These are phyloP conservation scores for Cyclotella sp. DNA, from an alignment of 108 stramenopile genomes.

Conservation along the genomic window DNA sequence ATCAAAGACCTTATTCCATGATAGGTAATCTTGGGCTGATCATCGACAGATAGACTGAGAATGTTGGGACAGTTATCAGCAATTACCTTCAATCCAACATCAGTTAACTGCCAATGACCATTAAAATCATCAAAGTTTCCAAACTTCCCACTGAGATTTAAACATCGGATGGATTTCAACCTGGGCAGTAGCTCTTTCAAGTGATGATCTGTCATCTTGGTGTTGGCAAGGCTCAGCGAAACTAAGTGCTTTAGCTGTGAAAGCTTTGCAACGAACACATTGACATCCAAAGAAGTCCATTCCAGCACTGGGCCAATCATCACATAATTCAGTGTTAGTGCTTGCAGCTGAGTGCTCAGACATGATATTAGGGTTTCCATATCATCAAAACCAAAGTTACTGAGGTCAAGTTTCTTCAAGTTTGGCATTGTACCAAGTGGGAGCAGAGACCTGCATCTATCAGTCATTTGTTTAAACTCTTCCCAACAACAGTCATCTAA, in stretches of 20 bases:
- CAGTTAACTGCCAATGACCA: background rate
- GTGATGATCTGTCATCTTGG: background rate
- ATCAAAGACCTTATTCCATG: background rate
- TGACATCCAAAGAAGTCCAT: background rate
- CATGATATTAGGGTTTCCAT: constrained; percentile 12
- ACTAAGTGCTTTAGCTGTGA: constrained; percentile 8
- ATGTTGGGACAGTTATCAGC: background rate
- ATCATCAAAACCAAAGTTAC: constrained; percentile 23
- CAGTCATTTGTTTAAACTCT: constrained; percentile 13
- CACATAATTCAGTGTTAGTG: background rate
- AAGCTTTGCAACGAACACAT: constrained; percentile 10
- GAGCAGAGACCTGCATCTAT: background rate
- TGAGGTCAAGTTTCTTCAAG: constrained; percentile 21
- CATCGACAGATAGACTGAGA: background rate
- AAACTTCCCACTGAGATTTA: constrained; percentile 13
- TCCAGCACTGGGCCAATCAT: background rate
- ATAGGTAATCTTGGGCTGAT: background rate
- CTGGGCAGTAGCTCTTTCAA: background rate
- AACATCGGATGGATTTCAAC: constrained; percentile 7
- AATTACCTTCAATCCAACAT: background rate
- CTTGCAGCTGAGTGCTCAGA: background rate
- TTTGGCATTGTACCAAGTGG: constrained; percentile 9
- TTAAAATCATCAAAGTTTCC: background rate
- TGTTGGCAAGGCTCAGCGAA: constrained; percentile 13
- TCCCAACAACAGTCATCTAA: constrained; percentile 28